Evolutionary conservation across 2,329 filamentous ascomycete genomes (phyloP).

Genomic region (Aspergillus bombycis): DNA sequence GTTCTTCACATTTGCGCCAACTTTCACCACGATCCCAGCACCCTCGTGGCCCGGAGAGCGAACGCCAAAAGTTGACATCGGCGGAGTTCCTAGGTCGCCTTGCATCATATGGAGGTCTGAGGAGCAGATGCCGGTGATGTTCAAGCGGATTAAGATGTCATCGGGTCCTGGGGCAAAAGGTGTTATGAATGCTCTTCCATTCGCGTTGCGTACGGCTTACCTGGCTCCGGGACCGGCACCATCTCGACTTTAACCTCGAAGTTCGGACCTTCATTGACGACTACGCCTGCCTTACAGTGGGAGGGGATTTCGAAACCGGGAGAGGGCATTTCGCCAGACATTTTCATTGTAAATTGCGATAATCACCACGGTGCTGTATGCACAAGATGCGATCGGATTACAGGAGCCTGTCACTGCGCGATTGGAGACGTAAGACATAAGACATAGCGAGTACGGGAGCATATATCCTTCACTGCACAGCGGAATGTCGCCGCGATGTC

Average conservation of each 20-base stretch:
- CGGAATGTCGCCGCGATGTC: not conserved
- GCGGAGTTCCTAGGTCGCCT: slow-evolving; percentile 54
- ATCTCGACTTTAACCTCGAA: slow-evolving; percentile 53
- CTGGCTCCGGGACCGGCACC: slow-evolving; percentile 54
- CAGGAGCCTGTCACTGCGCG: too few relatives aligned
- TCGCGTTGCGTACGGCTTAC: slow-evolving; percentile 30
- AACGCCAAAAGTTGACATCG: slow-evolving; percentile 50
- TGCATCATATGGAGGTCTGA: slow-evolving; percentile 62
- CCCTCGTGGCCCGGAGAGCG: slow-evolving; percentile 60
- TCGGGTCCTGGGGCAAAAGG: slow-evolving; percentile 47
- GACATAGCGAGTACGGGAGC: not conserved
- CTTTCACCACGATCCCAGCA: slow-evolving; percentile 60
- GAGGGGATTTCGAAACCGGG: slow-evolving; percentile 43
- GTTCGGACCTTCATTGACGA: slow-evolving; percentile 54
- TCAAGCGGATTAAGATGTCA: slow-evolving; percentile 61
- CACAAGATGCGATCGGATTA: not conserved
- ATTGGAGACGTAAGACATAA: not conserved
- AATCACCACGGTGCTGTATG: not conserved
- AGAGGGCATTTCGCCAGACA: not conserved
- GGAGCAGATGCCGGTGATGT: slow-evolving; percentile 61
- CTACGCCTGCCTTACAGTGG: slow-evolving; percentile 55
- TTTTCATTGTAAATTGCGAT: not conserved
- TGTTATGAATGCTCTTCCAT: not conserved
- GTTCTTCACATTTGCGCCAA: slow-evolving; percentile 57
- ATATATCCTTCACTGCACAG: not conserved